Percentiles rank a stretch among this genome's conserved stretches.
These are phyloP conservation scores for Pelargonium nanum DNA, from an alignment of 345 rosid species.

Conservation along the genomic window DNA sequence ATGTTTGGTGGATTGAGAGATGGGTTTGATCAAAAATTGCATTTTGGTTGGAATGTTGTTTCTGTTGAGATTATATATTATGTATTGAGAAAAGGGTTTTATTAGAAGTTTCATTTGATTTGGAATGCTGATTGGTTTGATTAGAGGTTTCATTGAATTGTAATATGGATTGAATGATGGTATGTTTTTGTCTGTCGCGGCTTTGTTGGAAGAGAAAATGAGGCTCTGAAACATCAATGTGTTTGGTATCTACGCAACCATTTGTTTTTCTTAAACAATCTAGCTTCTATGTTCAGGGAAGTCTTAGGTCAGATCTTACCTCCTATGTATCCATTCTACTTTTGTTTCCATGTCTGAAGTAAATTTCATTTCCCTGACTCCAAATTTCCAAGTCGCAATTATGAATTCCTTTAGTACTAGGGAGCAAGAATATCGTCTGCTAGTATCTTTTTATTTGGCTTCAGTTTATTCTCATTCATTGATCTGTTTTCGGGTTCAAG, in stretches of 20 bases:
- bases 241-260: background rate
- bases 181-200: background rate
- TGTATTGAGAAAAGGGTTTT: background rate
- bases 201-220: background rate
- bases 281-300: background rate
- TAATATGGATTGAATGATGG: too few species aligned
- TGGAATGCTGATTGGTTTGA: background rate
- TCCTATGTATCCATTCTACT: background rate
- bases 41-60: background rate
- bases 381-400: too few species aligned
- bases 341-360: background rate
- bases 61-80: background rate
- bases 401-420: background rate
- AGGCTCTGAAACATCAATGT: background rate
- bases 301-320: background rate
- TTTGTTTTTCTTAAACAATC: background rate
- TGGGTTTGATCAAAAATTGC: background rate
- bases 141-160: too few species aligned
- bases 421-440: background rate
- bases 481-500: background rate
- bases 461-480: background rate
- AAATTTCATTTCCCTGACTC: background rate
- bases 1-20: background rate
- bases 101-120: too few species aligned
- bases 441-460: background rate